Evolutionary conservation across 306 rosid species (phyloP).

Genomic region (Lathyrus aphaca): DNA sequence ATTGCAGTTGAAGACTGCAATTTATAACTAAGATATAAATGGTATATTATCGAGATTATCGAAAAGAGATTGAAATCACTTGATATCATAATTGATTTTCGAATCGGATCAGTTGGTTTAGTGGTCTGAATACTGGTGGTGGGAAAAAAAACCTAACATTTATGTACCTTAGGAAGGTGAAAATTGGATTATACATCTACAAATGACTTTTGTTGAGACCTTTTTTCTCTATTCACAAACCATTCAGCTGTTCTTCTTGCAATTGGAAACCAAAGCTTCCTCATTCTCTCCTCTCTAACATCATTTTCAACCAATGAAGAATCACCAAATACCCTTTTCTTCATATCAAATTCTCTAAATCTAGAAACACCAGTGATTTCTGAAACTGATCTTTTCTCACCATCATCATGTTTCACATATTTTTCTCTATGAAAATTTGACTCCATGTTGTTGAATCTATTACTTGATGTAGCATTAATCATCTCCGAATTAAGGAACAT

Average conservation of each 20-base stretch:
- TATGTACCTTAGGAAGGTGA: slow-evolving; percentile 30
- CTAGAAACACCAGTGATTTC: slow-evolving; percentile 79
- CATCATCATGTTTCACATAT: slow-evolving; percentile 35
- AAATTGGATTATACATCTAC: slow-evolving; percentile 54
- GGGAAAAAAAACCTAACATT: neutral
- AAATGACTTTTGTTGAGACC: slow-evolving; percentile 45
- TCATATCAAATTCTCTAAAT: slow-evolving; percentile 53
- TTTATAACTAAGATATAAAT: too few species aligned
- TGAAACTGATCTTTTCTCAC: slow-evolving; percentile 76
- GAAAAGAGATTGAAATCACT: too few species aligned
- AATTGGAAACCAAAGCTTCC: slow-evolving; percentile 83
- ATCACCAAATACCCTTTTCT: slow-evolving; percentile 38
- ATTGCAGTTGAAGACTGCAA: too few species aligned
- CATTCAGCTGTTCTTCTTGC: slow-evolving; percentile 86
- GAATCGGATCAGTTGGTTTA: too few species aligned
- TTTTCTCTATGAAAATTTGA: slow-evolving; percentile 46
- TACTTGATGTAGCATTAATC: slow-evolving; percentile 63
- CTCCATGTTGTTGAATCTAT: slow-evolving; percentile 56
- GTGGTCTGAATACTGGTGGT: too few species aligned
- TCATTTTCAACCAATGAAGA: slow-evolving; percentile 51
- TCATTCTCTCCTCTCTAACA: slow-evolving; percentile 63
- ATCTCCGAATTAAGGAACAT: slow-evolving; percentile 81
- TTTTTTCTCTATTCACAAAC: slow-evolving; percentile 88
- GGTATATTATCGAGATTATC: too few species aligned
- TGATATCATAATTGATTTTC: too few species aligned